Conservation (phyloP, 2,329 filamentous ascomycete species). For the Beauveria varroae region DNA sequence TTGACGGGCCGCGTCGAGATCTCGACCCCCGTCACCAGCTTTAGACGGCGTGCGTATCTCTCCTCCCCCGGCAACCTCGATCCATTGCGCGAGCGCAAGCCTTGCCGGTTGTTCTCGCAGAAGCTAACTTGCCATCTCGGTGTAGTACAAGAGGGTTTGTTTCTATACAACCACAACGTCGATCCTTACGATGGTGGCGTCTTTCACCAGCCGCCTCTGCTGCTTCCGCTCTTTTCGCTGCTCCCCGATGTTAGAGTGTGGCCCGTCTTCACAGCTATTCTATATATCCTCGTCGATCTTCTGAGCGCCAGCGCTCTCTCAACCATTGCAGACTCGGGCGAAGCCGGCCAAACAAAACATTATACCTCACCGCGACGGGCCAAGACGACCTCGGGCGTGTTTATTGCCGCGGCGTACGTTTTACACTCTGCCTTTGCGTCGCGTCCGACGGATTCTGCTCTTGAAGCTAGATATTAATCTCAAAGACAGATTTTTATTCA, state of each 20-base stretch:
- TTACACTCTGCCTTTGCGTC: neutral
- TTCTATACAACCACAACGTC: slow-evolving; percentile 91
- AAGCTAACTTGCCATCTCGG: slow-evolving; percentile 7
- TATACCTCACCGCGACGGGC: slow-evolving; percentile 74
- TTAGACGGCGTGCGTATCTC: slow-evolving; percentile 73
- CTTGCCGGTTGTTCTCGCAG: neutral
- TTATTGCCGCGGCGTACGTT: slow-evolving; percentile 70
- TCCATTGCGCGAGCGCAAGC: neutral
- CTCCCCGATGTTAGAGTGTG: slow-evolving; percentile 62
- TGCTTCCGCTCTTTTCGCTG: slow-evolving; percentile 85
- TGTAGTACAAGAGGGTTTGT: slow-evolving; percentile 89
- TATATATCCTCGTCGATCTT: slow-evolving; percentile 78
- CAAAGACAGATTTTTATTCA: slow-evolving; percentile 70
- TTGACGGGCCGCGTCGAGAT: slow-evolving; percentile 90
- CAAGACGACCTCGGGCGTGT: slow-evolving; percentile 65
- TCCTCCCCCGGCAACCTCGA: neutral
- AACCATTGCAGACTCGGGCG: slow-evolving; percentile 72
- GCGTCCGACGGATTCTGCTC: neutral
- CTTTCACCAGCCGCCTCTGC: slow-evolving; percentile 73
- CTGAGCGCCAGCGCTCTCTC: slow-evolving; percentile 73
- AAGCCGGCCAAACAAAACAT: slow-evolving; percentile 63
- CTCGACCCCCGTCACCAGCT: slow-evolving; percentile 94
- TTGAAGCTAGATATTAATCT: slow-evolving; percentile 6
- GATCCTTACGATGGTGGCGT: slow-evolving; percentile 95
- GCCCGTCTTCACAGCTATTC: slow-evolving; percentile 66